Evolutionary conservation across 768 basidiomycete genomes (phyloP).

Genomic region (Leccinum uliginosum): DNA sequence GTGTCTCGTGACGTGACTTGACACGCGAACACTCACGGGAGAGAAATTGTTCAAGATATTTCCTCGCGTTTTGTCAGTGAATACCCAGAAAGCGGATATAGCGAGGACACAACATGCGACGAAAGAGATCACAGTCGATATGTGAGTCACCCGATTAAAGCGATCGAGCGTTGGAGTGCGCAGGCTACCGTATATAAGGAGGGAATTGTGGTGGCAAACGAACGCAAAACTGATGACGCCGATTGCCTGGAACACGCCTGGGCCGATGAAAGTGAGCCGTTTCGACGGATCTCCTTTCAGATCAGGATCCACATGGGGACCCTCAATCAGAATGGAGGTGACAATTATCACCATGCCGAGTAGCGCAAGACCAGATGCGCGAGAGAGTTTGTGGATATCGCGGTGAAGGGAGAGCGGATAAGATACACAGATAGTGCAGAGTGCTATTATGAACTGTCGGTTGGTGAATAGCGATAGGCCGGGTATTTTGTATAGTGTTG

Average conservation of each 20-base stretch:
- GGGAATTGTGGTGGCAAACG: conserved; percentile 96
- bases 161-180: conserved; percentile 91
- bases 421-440: conserved; percentile 85
- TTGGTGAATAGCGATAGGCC: conserved; percentile 75
- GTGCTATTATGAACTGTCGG: conserved; percentile 82
- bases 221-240: conserved; percentile 97
- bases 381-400: conserved; percentile 94
- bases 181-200: conserved; percentile 92
- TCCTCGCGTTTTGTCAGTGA: conserved; percentile 90
- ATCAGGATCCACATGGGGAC: conserved; percentile 66
- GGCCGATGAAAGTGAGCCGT: conserved; percentile 69
- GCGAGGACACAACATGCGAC: conserved; percentile 83
- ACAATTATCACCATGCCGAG: conserved; percentile 95
- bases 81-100: conserved; percentile 80
- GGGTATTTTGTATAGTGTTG: conserved; percentile 59
- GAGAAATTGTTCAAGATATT: conserved; percentile 97
- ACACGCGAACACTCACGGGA: conserved; percentile 38
- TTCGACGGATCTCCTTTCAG: conserved; percentile 74
- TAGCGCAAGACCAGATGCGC: conserved; percentile 87
- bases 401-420: conserved; percentile 95
- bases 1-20: neutral
- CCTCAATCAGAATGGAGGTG: conserved; percentile 75
- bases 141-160: conserved; percentile 88
- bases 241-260: conserved; percentile 90
- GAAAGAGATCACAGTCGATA: conserved; percentile 81